Conservation (phyloP, 345 rosid species). For the Camelina laxa region DNA sequence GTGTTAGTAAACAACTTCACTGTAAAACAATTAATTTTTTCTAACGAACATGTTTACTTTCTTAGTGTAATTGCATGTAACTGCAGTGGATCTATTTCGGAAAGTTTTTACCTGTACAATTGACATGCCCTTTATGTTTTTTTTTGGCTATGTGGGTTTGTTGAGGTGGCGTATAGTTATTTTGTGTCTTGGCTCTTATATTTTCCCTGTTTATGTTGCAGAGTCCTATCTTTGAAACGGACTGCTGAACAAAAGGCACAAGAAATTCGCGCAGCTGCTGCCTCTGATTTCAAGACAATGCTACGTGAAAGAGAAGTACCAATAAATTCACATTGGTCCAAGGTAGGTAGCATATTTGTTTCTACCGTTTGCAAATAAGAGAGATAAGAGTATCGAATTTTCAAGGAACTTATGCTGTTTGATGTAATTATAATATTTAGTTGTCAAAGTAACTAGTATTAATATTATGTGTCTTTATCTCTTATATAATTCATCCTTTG, state of each 20-base stretch:
- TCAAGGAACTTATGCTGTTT: slow-evolving; percentile 18
- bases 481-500: not conserved
- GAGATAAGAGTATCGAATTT: slow-evolving; percentile 8
- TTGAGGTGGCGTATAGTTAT: not conserved
- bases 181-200: not conserved
- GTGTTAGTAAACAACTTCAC: not conserved
- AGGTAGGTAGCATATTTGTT: slow-evolving; percentile 56
- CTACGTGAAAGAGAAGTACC: slow-evolving; percentile 77
- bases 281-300: slow-evolving; percentile 82
- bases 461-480: not conserved
- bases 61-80: not conserved
- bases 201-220: slow-evolving; percentile 43
- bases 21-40: not conserved
- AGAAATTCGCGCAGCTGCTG: slow-evolving; percentile 69
- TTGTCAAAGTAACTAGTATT: not conserved
- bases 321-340: slow-evolving; percentile 80
- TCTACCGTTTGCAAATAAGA: slow-evolving; percentile 15
- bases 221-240: slow-evolving; percentile 77
- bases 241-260: slow-evolving; percentile 78
- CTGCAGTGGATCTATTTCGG: not conserved
- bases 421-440: slow-evolving; percentile 12
- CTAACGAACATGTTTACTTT: not conserved
- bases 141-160: not conserved
- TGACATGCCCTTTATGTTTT: not conserved
- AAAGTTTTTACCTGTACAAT: not conserved